A percentile compares a stretch with the other conserved stretches of the same genome.
Evolutionary conservation across 2,329 filamentous ascomycete species (phyloP).

Genomic region (Colletotrichum orchidophilum): DNA sequence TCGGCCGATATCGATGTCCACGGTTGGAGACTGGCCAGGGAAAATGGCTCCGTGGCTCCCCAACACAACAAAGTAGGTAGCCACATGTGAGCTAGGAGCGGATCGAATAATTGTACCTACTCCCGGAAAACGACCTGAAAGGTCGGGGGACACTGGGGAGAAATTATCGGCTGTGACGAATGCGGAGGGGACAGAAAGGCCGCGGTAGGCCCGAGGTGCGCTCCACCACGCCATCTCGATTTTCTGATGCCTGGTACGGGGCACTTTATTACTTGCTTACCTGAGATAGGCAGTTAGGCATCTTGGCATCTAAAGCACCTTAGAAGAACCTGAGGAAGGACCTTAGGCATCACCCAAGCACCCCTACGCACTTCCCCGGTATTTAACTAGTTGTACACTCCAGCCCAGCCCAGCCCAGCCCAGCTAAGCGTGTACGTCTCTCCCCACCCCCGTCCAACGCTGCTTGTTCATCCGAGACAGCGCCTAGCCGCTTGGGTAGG

Average conservation of each 20-base stretch:
- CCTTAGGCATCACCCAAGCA: no score
- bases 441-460: neutral
- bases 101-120: neutral
- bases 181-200: slow-evolving; percentile 8
- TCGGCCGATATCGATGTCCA: neutral
- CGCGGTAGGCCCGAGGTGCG: slow-evolving; percentile 23
- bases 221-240: neutral
- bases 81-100: neutral
- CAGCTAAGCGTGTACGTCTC: slow-evolving; percentile 1
- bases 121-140: neutral
- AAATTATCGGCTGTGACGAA: neutral
- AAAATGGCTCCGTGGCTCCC: neutral
- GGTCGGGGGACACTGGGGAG: neutral
- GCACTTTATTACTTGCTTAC: no score
- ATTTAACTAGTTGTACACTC: neutral
- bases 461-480: slow-evolving; percentile 7
- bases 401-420: neutral
- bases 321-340: neutral
- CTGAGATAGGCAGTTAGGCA: no score
- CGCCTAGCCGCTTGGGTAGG: neutral
- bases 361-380: slow-evolving; percentile 6
- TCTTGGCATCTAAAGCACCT: no score
- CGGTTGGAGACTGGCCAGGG: neutral
- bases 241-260: no score
- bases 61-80: neutral